phyloP scores from a whole-genome alignment of 2,329 filamentous ascomycete species.

The Aureobasidium zeae region DNA sequence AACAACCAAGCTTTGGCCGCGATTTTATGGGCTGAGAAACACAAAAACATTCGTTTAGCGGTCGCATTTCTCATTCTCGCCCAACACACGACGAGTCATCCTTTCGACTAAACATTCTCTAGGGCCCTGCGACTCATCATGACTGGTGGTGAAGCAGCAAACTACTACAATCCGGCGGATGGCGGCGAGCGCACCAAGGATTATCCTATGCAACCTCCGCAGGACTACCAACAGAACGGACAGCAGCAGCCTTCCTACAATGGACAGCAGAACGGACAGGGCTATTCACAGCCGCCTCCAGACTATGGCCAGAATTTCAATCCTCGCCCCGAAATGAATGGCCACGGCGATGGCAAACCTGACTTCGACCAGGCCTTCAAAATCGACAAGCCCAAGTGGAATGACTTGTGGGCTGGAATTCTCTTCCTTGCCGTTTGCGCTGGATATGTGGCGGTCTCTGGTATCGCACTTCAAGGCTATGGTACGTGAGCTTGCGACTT shows the following conservation, averaged over 20 bases:
- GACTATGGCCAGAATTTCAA: constrained; percentile 32
- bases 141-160: constrained; percentile 27
- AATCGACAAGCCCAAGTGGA: constrained; percentile 73
- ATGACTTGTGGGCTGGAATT: constrained; percentile 82
- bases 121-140: constrained; percentile 17
- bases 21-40: constrained; percentile 1
- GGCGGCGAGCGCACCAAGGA: constrained; percentile 17
- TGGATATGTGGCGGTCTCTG: constrained; percentile 70
- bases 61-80: constrained; percentile 2
- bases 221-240: constrained; percentile 15
- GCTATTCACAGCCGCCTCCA: constrained; percentile 27
- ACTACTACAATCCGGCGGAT: constrained; percentile 31
- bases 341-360: constrained; percentile 38
- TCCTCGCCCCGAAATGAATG: constrained; percentile 20
- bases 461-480: constrained; percentile 66
- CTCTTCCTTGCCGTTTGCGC: constrained; percentile 62
- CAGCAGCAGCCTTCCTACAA: constrained; percentile 24
- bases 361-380: constrained; percentile 75
- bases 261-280: constrained; percentile 19
- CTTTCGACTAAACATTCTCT: constrained; percentile 1
- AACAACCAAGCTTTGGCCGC: constrained; percentile 3
- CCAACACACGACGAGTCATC: too few relatives aligned
- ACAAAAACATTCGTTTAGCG: constrained; percentile 11
- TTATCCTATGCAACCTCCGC: constrained; percentile 16
- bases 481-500: constrained; percentile 21